phyloP scores from a whole-genome alignment of 192 early-diverging fungal species.

The Polychytrium aggregatum region DNA sequence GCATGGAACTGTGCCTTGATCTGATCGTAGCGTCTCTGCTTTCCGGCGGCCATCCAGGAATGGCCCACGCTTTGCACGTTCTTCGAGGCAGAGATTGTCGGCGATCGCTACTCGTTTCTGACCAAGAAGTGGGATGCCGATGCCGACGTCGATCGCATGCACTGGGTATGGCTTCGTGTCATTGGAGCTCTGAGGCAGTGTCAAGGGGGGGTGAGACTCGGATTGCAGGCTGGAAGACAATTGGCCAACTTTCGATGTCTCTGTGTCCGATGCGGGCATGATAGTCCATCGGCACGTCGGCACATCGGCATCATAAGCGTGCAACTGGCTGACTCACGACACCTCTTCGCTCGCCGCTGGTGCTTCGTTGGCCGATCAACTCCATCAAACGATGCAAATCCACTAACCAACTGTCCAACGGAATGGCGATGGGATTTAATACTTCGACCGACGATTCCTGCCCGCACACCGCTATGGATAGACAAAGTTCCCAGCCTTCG shows the following conservation, averaged over 20 bases:
- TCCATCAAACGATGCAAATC: no score
- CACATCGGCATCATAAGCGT: not conserved
- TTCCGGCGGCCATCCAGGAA: constrained; percentile 20
- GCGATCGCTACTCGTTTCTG: constrained; percentile 59
- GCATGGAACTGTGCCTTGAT: constrained; percentile 5
- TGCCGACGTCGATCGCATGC: constrained; percentile 56
- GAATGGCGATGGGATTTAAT: no score
- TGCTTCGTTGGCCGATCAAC: no score
- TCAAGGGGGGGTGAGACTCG: not conserved
- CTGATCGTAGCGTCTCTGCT: not conserved
- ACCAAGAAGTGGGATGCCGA: constrained; percentile 79
- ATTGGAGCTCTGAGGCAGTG: constrained; percentile 1
- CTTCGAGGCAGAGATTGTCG: constrained; percentile 84
- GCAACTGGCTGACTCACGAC: constrained; percentile 30
- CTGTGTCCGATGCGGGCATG: not conserved
- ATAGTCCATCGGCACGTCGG: not conserved
- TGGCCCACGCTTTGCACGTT: constrained; percentile 75
- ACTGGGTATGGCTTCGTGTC: constrained; percentile 49
- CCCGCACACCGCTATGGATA: no score
- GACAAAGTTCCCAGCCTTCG: constrained; percentile 33
- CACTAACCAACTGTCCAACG: no score
- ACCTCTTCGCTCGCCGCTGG: no score
- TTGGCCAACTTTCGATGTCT: not conserved
- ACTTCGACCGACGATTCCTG: no score
- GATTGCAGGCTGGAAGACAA: constrained; percentile 4